phyloP scores from a whole-genome alignment of 2,329 filamentous ascomycete genomes.

The Clonostachys byssicola region DNA sequence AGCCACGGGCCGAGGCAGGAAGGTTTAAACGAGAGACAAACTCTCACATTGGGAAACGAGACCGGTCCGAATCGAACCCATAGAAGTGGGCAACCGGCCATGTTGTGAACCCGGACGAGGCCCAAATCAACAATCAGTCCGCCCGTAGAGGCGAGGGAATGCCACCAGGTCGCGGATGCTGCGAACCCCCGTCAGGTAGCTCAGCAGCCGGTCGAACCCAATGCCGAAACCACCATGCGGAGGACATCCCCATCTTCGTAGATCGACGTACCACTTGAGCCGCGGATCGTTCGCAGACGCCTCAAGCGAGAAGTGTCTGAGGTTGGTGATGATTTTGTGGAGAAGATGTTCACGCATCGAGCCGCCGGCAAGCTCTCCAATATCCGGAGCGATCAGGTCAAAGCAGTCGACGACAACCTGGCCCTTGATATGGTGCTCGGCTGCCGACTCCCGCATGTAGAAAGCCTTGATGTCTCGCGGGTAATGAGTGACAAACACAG shows the following conservation, averaged over 20 bases:
- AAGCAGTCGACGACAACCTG: constrained; percentile 76
- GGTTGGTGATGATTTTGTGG: constrained; percentile 61
- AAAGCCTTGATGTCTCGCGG: constrained; percentile 89
- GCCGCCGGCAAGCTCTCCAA: constrained; percentile 84
- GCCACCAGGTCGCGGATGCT: constrained; percentile 83
- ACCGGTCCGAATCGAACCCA: too few species aligned
- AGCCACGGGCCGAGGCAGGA: too few species aligned
- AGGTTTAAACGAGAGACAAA: too few species aligned
- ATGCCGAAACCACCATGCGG: constrained; percentile 89
- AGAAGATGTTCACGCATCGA: constrained; percentile 85
- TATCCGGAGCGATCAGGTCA: constrained; percentile 79
- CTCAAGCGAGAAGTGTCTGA: constrained; percentile 64
- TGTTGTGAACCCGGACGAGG: too few species aligned
- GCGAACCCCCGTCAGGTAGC: constrained; percentile 76
- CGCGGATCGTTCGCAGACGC: constrained; percentile 20
- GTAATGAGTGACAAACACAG: constrained; percentile 91
- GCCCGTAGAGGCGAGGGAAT: constrained; percentile 72
- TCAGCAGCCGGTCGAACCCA: constrained; percentile 82
- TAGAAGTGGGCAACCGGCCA: too few species aligned
- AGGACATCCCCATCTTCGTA: constrained; percentile 85
- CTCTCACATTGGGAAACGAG: too few species aligned
- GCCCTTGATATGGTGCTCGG: constrained; percentile 15
- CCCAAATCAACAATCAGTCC: constrained; percentile 48
- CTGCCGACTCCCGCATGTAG: constrained; percentile 49
- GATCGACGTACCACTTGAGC: constrained; percentile 82